Percentiles rank a stretch among this genome's conserved stretches.
phyloP scores from a whole-genome alignment of 768 basidiomycete genomes.

The Kwoniella sp. region DNA sequence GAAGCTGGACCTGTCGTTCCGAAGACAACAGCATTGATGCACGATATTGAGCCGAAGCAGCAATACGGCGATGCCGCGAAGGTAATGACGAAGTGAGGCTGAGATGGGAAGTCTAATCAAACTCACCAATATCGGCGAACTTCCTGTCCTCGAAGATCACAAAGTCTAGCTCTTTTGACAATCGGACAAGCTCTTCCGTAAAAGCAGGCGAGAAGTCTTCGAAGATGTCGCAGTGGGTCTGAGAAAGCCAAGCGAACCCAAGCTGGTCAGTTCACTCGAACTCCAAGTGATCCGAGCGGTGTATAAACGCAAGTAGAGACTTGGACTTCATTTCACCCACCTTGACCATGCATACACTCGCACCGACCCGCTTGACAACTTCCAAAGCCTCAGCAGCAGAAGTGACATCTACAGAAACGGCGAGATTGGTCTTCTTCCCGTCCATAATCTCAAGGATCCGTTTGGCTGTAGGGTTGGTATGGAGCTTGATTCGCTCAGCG shows the following conservation, averaged over 20 bases:
- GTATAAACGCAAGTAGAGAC: neutral
- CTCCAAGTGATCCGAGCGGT: no score
- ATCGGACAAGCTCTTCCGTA: slow-evolving; percentile 67
- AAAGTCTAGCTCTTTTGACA: slow-evolving; percentile 83
- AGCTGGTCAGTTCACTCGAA: no score
- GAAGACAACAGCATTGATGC: neutral
- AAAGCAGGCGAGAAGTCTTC: slow-evolving; percentile 81
- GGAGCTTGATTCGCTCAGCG: slow-evolving; percentile 38
- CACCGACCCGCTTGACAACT: slow-evolving; percentile 85
- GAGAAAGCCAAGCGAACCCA: no score
- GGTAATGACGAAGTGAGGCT: no score
- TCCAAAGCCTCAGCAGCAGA: slow-evolving; percentile 73
- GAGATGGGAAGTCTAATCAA: no score
- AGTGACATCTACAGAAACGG: slow-evolving; percentile 93
- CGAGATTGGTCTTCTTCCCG: slow-evolving; percentile 85
- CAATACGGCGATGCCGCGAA: no score
- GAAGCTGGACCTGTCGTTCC: no score
- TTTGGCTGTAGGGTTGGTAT: slow-evolving; percentile 73
- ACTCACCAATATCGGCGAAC: slow-evolving; percentile 94
- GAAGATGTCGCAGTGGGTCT: slow-evolving; percentile 97
- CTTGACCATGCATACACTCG: slow-evolving; percentile 91
- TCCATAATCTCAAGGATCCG: slow-evolving; percentile 78
- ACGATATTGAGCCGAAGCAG: neutral
- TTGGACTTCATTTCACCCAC: slow-evolving; percentile 54
- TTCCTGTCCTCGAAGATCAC: slow-evolving; percentile 98